phyloP scores from a whole-genome alignment of 2,329 filamentous ascomycete genomes.

The Xylariaceae sp. region DNA sequence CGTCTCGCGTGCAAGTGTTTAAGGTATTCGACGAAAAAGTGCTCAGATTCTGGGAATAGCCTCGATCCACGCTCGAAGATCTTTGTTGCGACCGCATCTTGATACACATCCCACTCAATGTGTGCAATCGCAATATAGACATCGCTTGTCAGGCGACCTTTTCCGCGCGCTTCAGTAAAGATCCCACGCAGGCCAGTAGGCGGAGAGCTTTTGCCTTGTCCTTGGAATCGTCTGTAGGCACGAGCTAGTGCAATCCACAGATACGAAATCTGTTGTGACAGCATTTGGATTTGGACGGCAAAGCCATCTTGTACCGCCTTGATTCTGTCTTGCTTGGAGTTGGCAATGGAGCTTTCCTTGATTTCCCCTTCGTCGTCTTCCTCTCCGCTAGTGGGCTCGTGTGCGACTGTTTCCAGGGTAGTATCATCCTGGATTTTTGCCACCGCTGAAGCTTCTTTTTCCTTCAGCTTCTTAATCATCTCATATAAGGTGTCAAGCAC shows the following conservation, averaged over 20 bases:
- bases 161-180: conserved; percentile 81
- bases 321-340: conserved; percentile 60
- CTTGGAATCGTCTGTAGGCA: conserved; percentile 89
- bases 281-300: conserved; percentile 64
- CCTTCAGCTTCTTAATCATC: conserved; percentile 68
- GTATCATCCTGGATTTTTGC: conserved; percentile 52
- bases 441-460: conserved; percentile 55
- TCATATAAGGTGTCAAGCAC: conserved; percentile 85
- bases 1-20: conserved; percentile 91
- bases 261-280: conserved; percentile 83
- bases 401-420: conserved; percentile 25
- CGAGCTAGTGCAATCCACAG: conserved; percentile 94
- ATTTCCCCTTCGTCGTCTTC: conserved; percentile 48
- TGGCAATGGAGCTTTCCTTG: conserved; percentile 38
- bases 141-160: conserved; percentile 84
- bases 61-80: conserved; percentile 94
- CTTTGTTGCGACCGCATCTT: conserved; percentile 84
- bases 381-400: conserved; percentile 29
- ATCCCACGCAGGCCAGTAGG: conserved; percentile 72
- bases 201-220: conserved; percentile 62
- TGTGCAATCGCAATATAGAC: conserved; percentile 91
- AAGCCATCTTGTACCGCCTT: conserved; percentile 61
- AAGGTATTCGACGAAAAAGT: conserved; percentile 90
- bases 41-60: conserved; percentile 88
- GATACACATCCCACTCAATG: conserved; percentile 94